phyloP scores from a whole-genome alignment of 2,329 filamentous ascomycete species.

The Chalara sp. region DNA sequence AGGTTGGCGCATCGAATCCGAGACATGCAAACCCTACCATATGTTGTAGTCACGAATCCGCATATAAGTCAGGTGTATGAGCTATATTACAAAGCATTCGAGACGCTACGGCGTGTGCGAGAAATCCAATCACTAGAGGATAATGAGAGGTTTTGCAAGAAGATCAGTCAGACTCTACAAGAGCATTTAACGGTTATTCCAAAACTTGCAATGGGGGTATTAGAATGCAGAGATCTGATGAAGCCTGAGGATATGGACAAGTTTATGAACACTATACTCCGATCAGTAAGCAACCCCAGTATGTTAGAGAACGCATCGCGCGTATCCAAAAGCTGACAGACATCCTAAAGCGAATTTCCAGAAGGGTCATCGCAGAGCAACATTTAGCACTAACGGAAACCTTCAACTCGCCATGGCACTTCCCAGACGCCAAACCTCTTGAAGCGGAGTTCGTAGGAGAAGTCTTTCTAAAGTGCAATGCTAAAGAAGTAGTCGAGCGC shows the following conservation, averaged over 20 bases:
- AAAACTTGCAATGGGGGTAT: slow-evolving; percentile 85
- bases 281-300: slow-evolving; percentile 49
- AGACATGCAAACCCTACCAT: slow-evolving; percentile 94
- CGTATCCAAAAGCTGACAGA: background rate
- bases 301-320: no score
- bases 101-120: slow-evolving; percentile 74
- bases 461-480: slow-evolving; percentile 89
- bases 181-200: slow-evolving; percentile 93
- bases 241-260: slow-evolving; percentile 74
- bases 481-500: slow-evolving; percentile 78
- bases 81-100: slow-evolving; percentile 94
- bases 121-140: slow-evolving; percentile 83
- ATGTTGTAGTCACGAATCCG: slow-evolving; percentile 90
- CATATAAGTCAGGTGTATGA: slow-evolving; percentile 95
- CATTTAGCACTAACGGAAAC: slow-evolving; percentile 93
- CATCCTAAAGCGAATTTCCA: slow-evolving; percentile 68
- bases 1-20: slow-evolving; percentile 90
- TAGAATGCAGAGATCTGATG: slow-evolving; percentile 83
- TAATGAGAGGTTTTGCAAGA: slow-evolving; percentile 79
- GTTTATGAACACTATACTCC: slow-evolving; percentile 90
- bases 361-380: slow-evolving; percentile 94
- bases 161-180: slow-evolving; percentile 71
- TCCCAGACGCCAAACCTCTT: slow-evolving; percentile 55
- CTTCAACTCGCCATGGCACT: slow-evolving; percentile 86
- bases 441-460: slow-evolving; percentile 87